Conservation (phyloP, 306 rosid species). For the Vicia faba region DNA sequence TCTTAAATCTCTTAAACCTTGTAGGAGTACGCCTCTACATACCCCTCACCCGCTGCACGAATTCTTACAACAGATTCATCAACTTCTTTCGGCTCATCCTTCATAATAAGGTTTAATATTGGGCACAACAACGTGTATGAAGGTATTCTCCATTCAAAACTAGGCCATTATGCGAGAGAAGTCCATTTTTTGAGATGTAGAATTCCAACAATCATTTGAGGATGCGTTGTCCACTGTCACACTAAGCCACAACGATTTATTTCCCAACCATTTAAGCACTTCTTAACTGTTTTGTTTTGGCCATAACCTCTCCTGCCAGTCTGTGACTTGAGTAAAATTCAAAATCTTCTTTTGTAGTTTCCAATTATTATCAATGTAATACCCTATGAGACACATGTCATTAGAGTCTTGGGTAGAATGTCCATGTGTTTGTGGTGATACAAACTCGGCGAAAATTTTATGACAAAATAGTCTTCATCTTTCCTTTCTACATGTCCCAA, state of each 20-base stretch:
- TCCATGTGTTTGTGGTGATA: background rate
- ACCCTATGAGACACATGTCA: background rate
- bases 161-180: background rate
- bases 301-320: background rate
- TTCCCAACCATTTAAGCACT: background rate
- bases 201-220: background rate
- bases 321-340: background rate
- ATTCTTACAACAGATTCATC: no score
- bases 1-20: no score
- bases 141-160: conserved; percentile 1
- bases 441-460: no score
- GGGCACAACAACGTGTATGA: background rate
- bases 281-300: background rate
- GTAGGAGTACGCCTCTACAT: no score
- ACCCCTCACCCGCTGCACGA: no score
- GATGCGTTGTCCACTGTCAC: background rate
- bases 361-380: background rate
- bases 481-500: background rate
- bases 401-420: background rate
- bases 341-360: background rate
- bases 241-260: background rate
- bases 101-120: background rate
- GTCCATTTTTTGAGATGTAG: background rate
- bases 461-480: background rate
- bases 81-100: background rate